A percentile compares a stretch with the other conserved stretches of the same genome.
These are phyloP conservation scores for Backusella sp. DNA, from an alignment of 192 early-diverging fungal genomes.

Conservation along the genomic window DNA sequence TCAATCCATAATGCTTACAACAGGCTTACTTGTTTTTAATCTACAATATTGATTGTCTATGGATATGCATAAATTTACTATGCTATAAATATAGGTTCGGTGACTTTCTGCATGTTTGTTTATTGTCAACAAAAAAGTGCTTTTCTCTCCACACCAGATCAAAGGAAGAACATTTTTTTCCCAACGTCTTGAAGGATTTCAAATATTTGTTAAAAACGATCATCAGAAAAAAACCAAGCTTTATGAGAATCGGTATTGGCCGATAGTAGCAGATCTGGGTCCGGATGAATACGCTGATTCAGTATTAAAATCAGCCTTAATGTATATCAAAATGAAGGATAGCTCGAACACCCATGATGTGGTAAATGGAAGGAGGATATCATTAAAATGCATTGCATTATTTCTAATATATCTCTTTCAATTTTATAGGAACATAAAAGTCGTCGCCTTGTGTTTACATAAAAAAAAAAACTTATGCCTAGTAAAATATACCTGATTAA, in stretches of 20 bases:
- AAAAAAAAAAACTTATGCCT: not conserved
- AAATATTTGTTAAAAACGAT: not conserved
- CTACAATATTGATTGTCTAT: too few species aligned
- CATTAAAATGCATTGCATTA: too few species aligned
- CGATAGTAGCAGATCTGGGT: not conserved
- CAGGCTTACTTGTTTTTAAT: too few species aligned
- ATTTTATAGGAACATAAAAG: not conserved
- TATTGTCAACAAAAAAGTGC: not conserved
- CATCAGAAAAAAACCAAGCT: not conserved
- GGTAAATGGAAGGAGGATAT: not conserved
- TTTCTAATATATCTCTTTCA: too few species aligned
- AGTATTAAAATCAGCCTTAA: not conserved
- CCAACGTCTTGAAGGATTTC: not conserved
- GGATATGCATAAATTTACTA: not conserved
- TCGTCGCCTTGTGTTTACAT: not conserved
- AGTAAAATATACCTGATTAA: too few species aligned
- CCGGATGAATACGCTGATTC: not conserved
- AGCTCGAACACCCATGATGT: not conserved
- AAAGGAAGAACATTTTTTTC: not conserved
- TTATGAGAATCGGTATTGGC: conserved; percentile 3
- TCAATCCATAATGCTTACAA: too few species aligned
- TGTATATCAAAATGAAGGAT: not conserved
- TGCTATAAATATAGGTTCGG: not conserved
- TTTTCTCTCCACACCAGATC: not conserved
- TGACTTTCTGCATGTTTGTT: not conserved